Base-by-base conservation (phyloP, 768 basidiomycete species). In the Amanita inopinata region DNA sequence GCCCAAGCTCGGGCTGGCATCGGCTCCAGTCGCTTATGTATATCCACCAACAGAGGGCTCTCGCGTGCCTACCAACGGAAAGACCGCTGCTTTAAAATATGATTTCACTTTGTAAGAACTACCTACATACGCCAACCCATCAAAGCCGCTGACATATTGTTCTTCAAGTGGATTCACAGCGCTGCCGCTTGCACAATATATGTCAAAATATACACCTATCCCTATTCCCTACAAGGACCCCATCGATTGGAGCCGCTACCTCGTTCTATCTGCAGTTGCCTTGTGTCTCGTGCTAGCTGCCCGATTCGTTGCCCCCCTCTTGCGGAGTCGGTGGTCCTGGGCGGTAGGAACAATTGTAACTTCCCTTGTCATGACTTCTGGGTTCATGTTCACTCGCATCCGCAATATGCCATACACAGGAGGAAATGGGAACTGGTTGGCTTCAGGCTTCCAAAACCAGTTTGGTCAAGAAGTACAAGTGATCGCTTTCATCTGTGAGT, bases 371-470 rank as follows among this genome's bases (percentile, higher is more conserved):
- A 94, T 97, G 82, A 93, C 80, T 15, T 80, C 83, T 6, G 96
- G 96, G 5, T 85, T 79, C 68, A 99, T 99, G 96, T 99, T 94
- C 65, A 86, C 85, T 46, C 84, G 83, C 49, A 99, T 99, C 52
- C 81, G 94, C 48, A 72, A 71, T 23, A 71, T 72, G 35, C 92
- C 90, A 2, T 90, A 76, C 56, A 66, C 65, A 17, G 78, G 76
- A 20, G 65, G 66, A 0, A 70, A 75, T 43, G 79, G 81, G 17
- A 66, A 73, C 37, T 92, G 90, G 84, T 83, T 99, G 53, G 86
- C 91, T 6, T 71, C 64, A 7, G 94, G 94, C 3, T 97, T 80
- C 64, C 81, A 83, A 57, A 90, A 80, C 52, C 92, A 96, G 61
- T 86, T 74, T 56, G 94, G 93, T 5, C 83, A 93, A 59, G 96